These are phyloP conservation scores for Aureobasidium leucospermi DNA, from an alignment of 2,329 filamentous ascomycete species.

Conservation along the genomic window DNA sequence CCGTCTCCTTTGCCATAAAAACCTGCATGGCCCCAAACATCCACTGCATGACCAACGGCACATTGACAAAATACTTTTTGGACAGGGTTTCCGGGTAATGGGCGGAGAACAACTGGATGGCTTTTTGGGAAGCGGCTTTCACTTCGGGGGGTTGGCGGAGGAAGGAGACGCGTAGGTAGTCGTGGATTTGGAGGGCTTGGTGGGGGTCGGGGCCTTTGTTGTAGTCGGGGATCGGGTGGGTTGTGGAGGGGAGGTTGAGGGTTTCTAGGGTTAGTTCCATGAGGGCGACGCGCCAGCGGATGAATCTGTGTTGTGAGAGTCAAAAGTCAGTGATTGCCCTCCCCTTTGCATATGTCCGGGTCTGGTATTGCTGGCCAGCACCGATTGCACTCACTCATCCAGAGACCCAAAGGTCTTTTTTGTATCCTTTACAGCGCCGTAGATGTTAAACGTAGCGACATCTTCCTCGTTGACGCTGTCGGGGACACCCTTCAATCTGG, in stretches of 20 bases:
- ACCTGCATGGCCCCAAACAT: slow-evolving; percentile 42
- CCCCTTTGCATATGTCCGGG: no score
- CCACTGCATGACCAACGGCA: slow-evolving; percentile 86
- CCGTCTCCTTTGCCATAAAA: slow-evolving; percentile 41
- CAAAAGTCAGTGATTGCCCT: not conserved
- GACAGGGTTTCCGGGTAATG: slow-evolving; percentile 85
- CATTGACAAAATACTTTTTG: slow-evolving; percentile 94
- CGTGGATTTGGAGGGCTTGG: no score
- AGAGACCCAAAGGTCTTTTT: slow-evolving; percentile 74
- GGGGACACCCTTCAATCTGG: slow-evolving; percentile 54
- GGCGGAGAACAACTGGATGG: slow-evolving; percentile 70
- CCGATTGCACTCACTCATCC: slow-evolving; percentile 54
- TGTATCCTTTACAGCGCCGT: slow-evolving; percentile 77
- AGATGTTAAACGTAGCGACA: slow-evolving; percentile 87
- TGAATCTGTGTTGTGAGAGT: slow-evolving; percentile 52
- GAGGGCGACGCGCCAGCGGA: slow-evolving; percentile 80
- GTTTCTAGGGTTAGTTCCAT: slow-evolving; percentile 90
- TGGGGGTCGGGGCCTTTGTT: no score
- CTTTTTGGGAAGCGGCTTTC: slow-evolving; percentile 69
- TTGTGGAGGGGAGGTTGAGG: no score
- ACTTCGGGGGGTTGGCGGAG: slow-evolving; percentile 70
- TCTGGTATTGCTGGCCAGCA: no score
- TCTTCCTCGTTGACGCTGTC: slow-evolving; percentile 49
- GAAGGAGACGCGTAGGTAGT: slow-evolving; percentile 85
- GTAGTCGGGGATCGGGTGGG: no score